Evolutionary conservation across 2,329 filamentous ascomycete genomes (phyloP).

Genomic region (Colletotrichum caudatum): DNA sequence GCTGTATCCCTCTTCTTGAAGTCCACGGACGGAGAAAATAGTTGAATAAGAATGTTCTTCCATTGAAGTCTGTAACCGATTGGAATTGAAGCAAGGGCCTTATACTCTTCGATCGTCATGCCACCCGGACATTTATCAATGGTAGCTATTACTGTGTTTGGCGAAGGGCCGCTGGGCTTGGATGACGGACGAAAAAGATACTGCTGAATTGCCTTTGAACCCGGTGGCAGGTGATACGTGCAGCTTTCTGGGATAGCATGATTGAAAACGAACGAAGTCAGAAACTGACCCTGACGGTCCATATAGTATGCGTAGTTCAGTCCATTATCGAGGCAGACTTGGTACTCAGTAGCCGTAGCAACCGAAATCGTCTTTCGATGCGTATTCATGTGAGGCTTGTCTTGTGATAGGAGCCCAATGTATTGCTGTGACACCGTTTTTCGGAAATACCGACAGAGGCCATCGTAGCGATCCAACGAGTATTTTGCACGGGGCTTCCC

Average conservation of each 20-base stretch:
- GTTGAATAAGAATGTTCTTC: conserved; percentile 65
- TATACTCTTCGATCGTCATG: conserved; percentile 66
- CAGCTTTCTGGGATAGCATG: conserved; percentile 50
- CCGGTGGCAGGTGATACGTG: conserved; percentile 55
- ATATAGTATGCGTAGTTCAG: conserved; percentile 57
- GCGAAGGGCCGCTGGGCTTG: conserved; percentile 46
- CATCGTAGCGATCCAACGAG: not conserved
- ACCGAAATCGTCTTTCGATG: conserved; percentile 50
- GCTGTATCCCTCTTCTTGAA: conserved; percentile 62
- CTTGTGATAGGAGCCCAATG: conserved; percentile 51
- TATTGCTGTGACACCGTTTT: not conserved
- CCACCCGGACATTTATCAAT: conserved; percentile 60
- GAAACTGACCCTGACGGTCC: conserved; percentile 34
- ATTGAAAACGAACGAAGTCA: conserved; percentile 32
- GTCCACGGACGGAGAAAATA: conserved; percentile 61
- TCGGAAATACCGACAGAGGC: not conserved
- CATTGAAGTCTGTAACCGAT: conserved; percentile 64
- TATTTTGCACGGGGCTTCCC: not conserved
- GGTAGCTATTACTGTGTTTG: conserved; percentile 66
- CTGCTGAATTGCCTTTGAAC: conserved; percentile 50
- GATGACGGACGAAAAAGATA: conserved; percentile 53
- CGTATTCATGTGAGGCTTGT: conserved; percentile 52
- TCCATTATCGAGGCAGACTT: conserved; percentile 61
- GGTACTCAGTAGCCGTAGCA: conserved; percentile 44
- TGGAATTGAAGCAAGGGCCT: conserved; percentile 62